Evolutionary conservation across 2,329 filamentous ascomycete species (phyloP).

Genomic region (Hypoxylon rubiginosum): DNA sequence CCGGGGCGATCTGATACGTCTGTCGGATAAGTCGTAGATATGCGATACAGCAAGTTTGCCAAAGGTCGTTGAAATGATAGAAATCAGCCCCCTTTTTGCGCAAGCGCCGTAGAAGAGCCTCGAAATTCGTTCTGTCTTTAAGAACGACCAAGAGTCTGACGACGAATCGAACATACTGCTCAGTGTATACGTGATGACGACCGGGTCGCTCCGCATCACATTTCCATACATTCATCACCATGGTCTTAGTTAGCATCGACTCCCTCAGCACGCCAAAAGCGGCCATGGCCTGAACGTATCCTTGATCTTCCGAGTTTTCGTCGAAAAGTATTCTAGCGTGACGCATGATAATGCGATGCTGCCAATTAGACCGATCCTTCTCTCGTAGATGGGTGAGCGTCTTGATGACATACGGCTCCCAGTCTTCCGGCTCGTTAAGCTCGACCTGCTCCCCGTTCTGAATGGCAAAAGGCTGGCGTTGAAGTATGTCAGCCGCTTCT

Average conservation of each 20-base stretch:
- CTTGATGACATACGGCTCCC: constrained; percentile 68
- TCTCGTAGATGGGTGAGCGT: constrained; percentile 67
- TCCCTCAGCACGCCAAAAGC: constrained; percentile 82
- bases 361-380: constrained; percentile 95
- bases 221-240: constrained; percentile 95
- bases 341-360: constrained; percentile 89
- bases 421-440: constrained; percentile 72
- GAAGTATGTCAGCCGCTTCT: constrained; percentile 66
- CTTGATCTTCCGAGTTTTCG: constrained; percentile 58
- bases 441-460: constrained; percentile 62
- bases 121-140: constrained; percentile 80
- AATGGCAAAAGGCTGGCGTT: constrained; percentile 67
- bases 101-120: constrained; percentile 82
- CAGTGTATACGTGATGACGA: constrained; percentile 91
- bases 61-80: constrained; percentile 72
- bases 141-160: constrained; percentile 80
- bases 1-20: constrained; percentile 60
- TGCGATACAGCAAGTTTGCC: constrained; percentile 67
- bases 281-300: constrained; percentile 76
- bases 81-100: constrained; percentile 85
- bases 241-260: constrained; percentile 89
- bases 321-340: constrained; percentile 71
- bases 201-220: constrained; percentile 87
- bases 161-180: constrained; percentile 87
- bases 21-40: constrained; percentile 68